Evolutionary conservation across 805 yeast genomes (phyloP).

Genomic region (Starmerella vaccinii): DNA sequence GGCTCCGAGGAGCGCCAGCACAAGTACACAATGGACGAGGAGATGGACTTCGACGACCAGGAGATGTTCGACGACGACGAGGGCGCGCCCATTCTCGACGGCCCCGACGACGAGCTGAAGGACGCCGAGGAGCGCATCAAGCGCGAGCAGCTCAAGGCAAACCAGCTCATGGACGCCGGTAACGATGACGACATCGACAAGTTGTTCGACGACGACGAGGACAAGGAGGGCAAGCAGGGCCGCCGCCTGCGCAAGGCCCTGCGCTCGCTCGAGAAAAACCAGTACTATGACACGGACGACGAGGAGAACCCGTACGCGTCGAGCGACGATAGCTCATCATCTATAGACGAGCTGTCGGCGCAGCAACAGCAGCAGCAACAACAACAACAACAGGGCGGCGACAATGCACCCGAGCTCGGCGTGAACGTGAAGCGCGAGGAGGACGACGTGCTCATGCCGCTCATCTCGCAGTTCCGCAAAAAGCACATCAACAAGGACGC

Average conservation of each 20-base stretch:
- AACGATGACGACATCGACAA: conserved; percentile 51
- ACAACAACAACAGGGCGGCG: conserved; percentile 30
- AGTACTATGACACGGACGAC: conserved; percentile 76
- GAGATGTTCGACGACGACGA: conserved; percentile 98
- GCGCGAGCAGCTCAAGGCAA: conserved; percentile 33
- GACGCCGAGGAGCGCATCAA: conserved; percentile 55
- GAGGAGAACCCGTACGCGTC: conserved; percentile 74
- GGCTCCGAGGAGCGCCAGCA: conserved; percentile 35
- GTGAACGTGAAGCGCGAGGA: conserved; percentile 11
- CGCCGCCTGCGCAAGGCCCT: conserved; percentile 73
- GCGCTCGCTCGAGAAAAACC: conserved; percentile 75
- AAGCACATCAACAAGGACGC: conserved; percentile 34
- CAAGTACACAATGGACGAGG: conserved; percentile 59
- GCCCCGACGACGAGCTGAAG: conserved; percentile 87
- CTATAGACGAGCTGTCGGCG: conserved; percentile 27
- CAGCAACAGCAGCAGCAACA: conserved; percentile 28
- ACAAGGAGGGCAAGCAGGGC: conserved; percentile 76
- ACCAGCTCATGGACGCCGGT: conserved; percentile 64
- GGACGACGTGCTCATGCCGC: conserved; percentile 22
- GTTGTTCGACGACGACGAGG: conserved; percentile 59
- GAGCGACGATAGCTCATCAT: conserved; percentile 48
- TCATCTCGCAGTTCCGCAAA: conserved; percentile 27
- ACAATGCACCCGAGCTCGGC: conserved; percentile 25
- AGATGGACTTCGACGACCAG: conserved; percentile 64
- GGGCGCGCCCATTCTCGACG: conserved; percentile 96